Evolutionary conservation across 2,329 filamentous ascomycete species (phyloP).

Genomic region (Scytalidium sp.): DNA sequence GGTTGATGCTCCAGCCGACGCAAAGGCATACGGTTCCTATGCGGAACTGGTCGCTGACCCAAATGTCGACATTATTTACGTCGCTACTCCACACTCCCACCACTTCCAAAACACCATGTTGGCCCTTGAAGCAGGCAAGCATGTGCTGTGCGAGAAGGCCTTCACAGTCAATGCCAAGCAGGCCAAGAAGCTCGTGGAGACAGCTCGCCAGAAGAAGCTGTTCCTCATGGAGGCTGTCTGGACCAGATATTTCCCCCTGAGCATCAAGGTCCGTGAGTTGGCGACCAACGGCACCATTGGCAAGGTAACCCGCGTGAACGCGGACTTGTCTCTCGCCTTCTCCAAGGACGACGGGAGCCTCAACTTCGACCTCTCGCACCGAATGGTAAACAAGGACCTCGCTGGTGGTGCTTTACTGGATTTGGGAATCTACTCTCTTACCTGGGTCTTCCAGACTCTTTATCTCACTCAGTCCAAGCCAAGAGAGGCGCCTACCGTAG

Average conservation of each 20-base stretch:
- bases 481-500: conserved; percentile 53
- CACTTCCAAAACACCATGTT: conserved; percentile 70
- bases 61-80: conserved; percentile 66
- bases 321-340: conserved; percentile 40
- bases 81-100: conserved; percentile 70
- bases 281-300: conserved; percentile 32
- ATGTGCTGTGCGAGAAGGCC: conserved; percentile 70
- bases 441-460: conserved; percentile 70
- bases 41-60: conserved; percentile 61
- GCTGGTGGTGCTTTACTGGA: conserved; percentile 67
- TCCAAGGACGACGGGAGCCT: conserved; percentile 49
- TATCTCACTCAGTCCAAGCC: conserved; percentile 59
- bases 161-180: conserved; percentile 69
- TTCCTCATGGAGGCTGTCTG: conserved; percentile 67
- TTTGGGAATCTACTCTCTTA: conserved; percentile 67
- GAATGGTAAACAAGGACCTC: conserved; percentile 68
- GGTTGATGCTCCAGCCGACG: conserved; percentile 50
- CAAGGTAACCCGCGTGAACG: conserved; percentile 38
- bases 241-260: conserved; percentile 69
- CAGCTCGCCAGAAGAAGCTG: conserved; percentile 57
- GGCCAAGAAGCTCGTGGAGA: conserved; percentile 54
- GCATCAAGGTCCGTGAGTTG: conserved; percentile 55
- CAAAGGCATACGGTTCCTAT: conserved; percentile 64
- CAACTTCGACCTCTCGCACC: conserved; percentile 40
- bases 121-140: conserved; percentile 61